Evolutionary conservation across 1,284 basidiomycete genomes (phyloP).

Genomic region (Takashimella koratensis): DNA sequence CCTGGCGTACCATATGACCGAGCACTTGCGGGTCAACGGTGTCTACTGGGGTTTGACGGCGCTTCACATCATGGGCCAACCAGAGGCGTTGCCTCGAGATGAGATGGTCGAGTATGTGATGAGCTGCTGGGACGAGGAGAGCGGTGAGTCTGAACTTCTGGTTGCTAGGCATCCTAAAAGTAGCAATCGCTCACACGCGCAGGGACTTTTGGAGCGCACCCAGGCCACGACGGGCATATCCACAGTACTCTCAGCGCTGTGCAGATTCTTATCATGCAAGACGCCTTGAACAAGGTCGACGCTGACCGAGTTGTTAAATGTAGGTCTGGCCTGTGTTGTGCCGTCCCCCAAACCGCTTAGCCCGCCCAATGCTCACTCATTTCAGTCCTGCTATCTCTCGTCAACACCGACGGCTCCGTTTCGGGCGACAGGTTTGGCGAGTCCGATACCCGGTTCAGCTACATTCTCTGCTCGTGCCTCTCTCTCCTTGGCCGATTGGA

Average conservation of each 20-base stretch:
- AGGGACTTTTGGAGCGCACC: conserved; percentile 91
- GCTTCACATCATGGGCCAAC: conserved; percentile 70
- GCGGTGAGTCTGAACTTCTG: conserved; percentile 57
- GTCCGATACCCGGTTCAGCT: conserved; percentile 85
- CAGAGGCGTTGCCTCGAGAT: conserved; percentile 71
- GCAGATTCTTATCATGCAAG: conserved; percentile 83
- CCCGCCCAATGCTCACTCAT: background rate
- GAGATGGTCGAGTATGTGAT: conserved; percentile 87
- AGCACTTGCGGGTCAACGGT: conserved; percentile 92
- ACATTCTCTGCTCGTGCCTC: conserved; percentile 76
- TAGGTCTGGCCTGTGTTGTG: conserved; percentile 47
- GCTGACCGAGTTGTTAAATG: conserved; percentile 67
- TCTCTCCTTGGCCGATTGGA: conserved; percentile 72
- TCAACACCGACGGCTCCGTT: conserved; percentile 77
- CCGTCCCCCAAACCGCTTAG: background rate
- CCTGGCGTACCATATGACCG: conserved; percentile 85
- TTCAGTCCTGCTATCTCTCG: conserved; percentile 74
- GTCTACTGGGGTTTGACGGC: conserved; percentile 96
- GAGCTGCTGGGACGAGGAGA: conserved; percentile 87
- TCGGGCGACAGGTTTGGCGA: conserved; percentile 89
- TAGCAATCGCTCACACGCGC: conserved; percentile 13
- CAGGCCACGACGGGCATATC: conserved; percentile 88
- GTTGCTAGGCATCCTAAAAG: background rate
- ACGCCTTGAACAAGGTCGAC: conserved; percentile 71
- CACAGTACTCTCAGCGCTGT: conserved; percentile 84